A percentile compares a stretch with the other conserved stretches of the same genome.
Evolutionary conservation across 164 flowering plant genomes (phyloP).

Genomic region (Malania oleifera): DNA sequence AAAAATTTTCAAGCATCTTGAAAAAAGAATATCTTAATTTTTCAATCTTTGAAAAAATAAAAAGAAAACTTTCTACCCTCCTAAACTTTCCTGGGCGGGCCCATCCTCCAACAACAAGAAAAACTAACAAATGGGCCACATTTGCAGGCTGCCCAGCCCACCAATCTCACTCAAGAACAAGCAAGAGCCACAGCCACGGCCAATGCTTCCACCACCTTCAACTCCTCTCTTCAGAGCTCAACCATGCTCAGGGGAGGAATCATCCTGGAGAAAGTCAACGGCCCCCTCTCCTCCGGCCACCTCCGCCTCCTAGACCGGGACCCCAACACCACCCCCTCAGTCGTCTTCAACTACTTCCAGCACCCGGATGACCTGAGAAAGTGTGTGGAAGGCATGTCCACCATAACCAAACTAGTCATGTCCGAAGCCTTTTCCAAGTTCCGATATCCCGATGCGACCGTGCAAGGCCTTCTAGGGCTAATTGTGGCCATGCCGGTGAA

Average conservation of each 20-base stretch:
- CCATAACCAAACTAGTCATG: constrained; percentile 38
- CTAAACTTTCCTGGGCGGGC: too few relatives aligned
- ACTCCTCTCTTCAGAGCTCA: constrained; percentile 5
- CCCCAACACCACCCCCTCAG: constrained; percentile 52
- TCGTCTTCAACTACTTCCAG: constrained; percentile 67
- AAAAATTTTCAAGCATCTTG: too few relatives aligned
- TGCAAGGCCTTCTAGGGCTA: constrained; percentile 21
- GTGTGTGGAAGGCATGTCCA: constrained; percentile 56
- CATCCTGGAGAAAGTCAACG: constrained; percentile 54
- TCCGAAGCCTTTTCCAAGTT: constrained; percentile 45
- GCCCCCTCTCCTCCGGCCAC: constrained; percentile 56
- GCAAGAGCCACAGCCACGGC: constrained; percentile 32
- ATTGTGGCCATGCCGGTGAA: constrained; percentile 43
- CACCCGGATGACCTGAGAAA: constrained; percentile 47
- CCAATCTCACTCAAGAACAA: constrained; percentile 21
- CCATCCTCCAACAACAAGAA: too few relatives aligned
- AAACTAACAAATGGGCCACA: too few relatives aligned
- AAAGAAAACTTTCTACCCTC: too few relatives aligned
- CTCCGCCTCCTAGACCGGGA: constrained; percentile 41
- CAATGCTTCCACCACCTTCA: constrained; percentile 21
- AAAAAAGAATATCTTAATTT: too few relatives aligned
- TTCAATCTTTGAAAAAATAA: too few relatives aligned
- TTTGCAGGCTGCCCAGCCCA: constrained; percentile 31
- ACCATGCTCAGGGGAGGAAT: constrained; percentile 41
- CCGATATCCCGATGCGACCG: constrained; percentile 22